Base-by-base conservation (phyloP, 208 protist species). In the Wallacemonas rigidus region DNA sequence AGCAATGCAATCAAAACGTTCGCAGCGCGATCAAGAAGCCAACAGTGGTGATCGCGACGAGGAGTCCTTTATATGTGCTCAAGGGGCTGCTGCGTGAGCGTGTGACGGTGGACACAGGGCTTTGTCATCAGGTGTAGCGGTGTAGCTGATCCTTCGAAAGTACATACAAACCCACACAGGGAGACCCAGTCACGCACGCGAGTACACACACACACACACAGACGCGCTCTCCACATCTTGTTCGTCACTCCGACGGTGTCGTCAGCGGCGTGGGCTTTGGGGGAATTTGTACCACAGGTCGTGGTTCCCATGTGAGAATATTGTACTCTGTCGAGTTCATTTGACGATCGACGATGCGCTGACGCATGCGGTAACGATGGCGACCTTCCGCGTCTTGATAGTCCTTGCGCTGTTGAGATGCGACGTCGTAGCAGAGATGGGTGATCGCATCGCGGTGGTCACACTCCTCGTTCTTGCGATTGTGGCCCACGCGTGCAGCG, bases 361-460 rank as follows among this genome's bases (percentile, higher is more conserved):
- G 82, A 14, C 88, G 76, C 15, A 47, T 6, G 73, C 74, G 75
- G 73, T 91, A 93, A 2, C 38, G 41, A 26, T 75, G 67, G 43
- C 75, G 60, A 5, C 71, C 78, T n/a, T 68, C 15, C 1, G 71
- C 73, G 9, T 82, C 45, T 12, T 61, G 60, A 48, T 76, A 75
- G 44, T 76, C 67, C 17, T 67, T 35, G 2, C 54, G 8, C n/a
- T 78, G 47, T 43, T 74, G 62, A n/a, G 81, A 81, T 26, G 83
- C 81, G 14, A 15, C 53, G 5, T 77, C 87, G 62, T 81, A 70
- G 55, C 78, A 91, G 36, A 86, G 76, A 26, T 85, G 85, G 2
- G 85, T 93, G 48, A 93, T 74, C 3, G 77, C 79, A 57, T 93
- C 83, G 55, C 83, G 74, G 36, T 77, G 76, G 43, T 91, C 83